Base-by-base conservation (phyloP, 148 eudicot genomes). In the Nyssa sinensis region DNA sequence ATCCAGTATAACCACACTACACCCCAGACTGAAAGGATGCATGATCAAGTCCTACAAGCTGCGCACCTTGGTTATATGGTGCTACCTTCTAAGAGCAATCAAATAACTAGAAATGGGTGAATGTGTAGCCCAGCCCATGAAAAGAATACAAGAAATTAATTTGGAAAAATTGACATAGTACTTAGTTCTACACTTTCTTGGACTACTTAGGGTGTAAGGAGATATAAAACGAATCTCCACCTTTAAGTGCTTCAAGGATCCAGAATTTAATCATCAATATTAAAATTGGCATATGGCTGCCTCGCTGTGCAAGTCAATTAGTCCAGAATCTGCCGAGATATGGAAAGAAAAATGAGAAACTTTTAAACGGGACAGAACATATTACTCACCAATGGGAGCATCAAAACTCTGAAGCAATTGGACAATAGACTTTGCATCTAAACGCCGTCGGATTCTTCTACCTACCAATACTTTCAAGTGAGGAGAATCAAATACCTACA, bases 401-500 rank as follows among this genome's bases (percentile, higher is more conserved):
- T 81, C 83, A 75, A 94, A 78, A 80, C 89, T 89, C 72, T 71
- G 87, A 71, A 94, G 61, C 81, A 94, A 80, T 78, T 89, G 86
- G 64, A 88, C 89, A 58, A 94, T 92, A 53, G 97, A 90, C 80
- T 86, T 92, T 1, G 90, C 83, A 88, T 94, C 97, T 69, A 94
- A 76, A 19, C 98, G 91, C 63, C 82, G 86, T 64, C 97, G 84
- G 7, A 81, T 75, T 69, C 86, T 77, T 57, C 74, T 86, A n/a
- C 97, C 97, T 29, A 94, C 84, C 57, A 83, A 44, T 39, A 90
- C 82, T 83, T 82, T 82, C 69, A 94, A 79, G 62, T 75, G 77
- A 30, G 98, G 98, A 74, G 98, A 82, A 84, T 94, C 98, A 87
- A 87, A 94, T n/a, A 94, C 91, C 98, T 94, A 64, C 28, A 72